Percentiles rank a stretch among this genome's conserved stretches.
Conservation (phyloP, 1,284 basidiomycete species). For the Melampsora medusae region DNA sequence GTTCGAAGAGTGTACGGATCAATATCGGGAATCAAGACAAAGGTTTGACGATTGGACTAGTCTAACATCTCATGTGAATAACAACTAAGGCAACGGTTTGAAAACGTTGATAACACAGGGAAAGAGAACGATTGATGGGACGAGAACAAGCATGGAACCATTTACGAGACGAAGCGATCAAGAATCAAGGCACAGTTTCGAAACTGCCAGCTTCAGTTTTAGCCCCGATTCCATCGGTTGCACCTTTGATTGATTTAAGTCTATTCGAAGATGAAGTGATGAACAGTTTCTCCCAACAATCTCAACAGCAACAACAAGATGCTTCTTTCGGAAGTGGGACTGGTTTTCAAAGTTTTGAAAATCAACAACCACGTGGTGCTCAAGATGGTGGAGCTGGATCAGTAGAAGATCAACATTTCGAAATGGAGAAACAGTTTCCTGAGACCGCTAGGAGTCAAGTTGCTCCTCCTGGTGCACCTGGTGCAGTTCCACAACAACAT, state of each 20-base stretch:
- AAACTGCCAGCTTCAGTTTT: constrained; percentile 33
- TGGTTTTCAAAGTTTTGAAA: neutral
- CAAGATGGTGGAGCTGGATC: too few species aligned
- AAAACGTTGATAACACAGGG: constrained; percentile 44
- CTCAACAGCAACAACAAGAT: constrained; percentile 40
- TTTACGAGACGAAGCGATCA: constrained; percentile 48
- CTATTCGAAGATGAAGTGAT: constrained; percentile 45
- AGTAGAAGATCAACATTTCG: constrained; percentile 17
- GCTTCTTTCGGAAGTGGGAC: neutral
- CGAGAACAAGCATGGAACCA: constrained; percentile 49
- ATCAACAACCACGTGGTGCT: neutral
- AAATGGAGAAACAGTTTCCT: constrained; percentile 42
- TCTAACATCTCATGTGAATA: constrained; percentile 1
- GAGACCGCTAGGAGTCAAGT: constrained; percentile 37
- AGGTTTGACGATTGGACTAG: constrained; percentile 62
- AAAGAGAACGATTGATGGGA: constrained; percentile 47
- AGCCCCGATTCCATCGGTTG: constrained; percentile 30
- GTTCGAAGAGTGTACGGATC: constrained; percentile 89
- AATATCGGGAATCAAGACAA: constrained; percentile 83
- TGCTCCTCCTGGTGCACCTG: constrained; percentile 2
- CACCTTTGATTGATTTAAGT: constrained; percentile 43
- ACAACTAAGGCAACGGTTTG: neutral
- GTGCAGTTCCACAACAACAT: constrained; percentile 16
- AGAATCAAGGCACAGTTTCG: constrained; percentile 45
- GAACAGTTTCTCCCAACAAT: constrained; percentile 24